phyloP scores from a whole-genome alignment of 495 filamentous ascomycete species.

The Lentithecium fluviatile region DNA sequence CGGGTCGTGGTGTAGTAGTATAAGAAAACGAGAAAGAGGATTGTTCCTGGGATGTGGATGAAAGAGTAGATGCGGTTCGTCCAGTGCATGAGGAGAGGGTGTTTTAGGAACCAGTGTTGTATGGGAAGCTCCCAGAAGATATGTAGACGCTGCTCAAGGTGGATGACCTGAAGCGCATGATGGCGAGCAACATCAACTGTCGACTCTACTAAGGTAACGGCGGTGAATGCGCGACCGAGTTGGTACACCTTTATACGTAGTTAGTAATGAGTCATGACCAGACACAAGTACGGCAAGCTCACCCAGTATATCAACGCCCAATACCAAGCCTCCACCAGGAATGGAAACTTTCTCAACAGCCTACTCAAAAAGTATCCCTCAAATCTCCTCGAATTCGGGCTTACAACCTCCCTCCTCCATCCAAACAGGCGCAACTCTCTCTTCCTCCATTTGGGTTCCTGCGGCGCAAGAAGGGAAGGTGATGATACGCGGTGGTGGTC shows the following conservation, averaged over 20 bases:
- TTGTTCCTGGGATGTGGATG: conserved; percentile 79
- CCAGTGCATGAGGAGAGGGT: conserved; percentile 39
- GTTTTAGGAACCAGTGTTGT: conserved; percentile 41
- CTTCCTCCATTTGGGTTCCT: conserved; percentile 47
- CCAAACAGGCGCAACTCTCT: conserved; percentile 46
- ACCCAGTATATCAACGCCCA: conserved; percentile 72
- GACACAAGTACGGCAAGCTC: conserved; percentile 17
- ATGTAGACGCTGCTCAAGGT: conserved; percentile 53
- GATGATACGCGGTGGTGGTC: conserved; percentile 26
- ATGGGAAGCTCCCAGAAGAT: conserved; percentile 49
- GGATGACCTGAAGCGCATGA: conserved; percentile 59
- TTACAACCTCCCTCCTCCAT: conserved; percentile 44
- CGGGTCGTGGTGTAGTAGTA: conserved; percentile 63
- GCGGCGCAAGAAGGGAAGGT: conserved; percentile 34
- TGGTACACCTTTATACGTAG: conserved; percentile 54
- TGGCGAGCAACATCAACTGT: conserved; percentile 57
- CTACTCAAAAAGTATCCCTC: conserved; percentile 55
- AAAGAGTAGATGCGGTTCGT: conserved; percentile 73
- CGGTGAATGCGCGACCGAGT: conserved; percentile 61
- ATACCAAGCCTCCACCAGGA: conserved; percentile 78
- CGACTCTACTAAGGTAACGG: conserved; percentile 57
- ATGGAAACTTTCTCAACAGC: conserved; percentile 66
- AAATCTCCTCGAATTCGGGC: conserved; percentile 58
- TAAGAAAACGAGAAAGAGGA: conserved; percentile 64
- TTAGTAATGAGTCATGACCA: not conserved